These are phyloP conservation scores for Nakazawaea ernobii DNA, from an alignment of 805 yeast genomes.

Conservation along the genomic window DNA sequence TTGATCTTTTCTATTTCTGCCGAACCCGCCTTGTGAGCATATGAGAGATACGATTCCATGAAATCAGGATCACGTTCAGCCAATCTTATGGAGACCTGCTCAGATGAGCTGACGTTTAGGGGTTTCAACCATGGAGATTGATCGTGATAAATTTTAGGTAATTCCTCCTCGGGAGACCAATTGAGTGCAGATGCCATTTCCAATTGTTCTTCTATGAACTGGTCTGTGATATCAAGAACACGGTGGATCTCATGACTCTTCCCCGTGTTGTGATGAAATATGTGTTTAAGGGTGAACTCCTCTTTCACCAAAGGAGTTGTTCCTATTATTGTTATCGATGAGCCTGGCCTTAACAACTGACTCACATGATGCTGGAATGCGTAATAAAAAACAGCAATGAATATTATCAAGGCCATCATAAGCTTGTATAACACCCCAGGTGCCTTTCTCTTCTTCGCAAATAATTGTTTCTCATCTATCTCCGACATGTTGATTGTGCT, in stretches of 20 bases:
- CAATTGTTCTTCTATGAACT: slow-evolving; percentile 22
- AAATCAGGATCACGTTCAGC: slow-evolving; percentile 49
- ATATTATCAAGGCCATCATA: background rate
- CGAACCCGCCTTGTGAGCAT: slow-evolving; percentile 41
- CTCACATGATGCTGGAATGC: background rate
- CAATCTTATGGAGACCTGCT: slow-evolving; percentile 29
- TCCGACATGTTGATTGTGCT: background rate
- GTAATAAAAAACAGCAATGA: background rate
- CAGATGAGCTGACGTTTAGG: slow-evolving; percentile 14
- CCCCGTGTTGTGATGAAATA: slow-evolving; percentile 57
- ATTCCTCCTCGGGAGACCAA: background rate
- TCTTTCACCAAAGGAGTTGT: background rate
- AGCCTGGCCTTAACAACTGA: background rate
- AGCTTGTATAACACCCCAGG: background rate
- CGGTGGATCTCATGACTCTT: slow-evolving; percentile 35
- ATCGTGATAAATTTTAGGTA: background rate
- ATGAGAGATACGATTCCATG: slow-evolving; percentile 60
- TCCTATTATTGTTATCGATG: slow-evolving; percentile 6
- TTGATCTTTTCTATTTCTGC: slow-evolving; percentile 29
- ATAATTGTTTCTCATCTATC: background rate
- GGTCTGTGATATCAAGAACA: slow-evolving; percentile 44
- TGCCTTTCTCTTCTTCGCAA: background rate
- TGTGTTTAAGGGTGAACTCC: slow-evolving; percentile 41
- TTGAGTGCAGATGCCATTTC: slow-evolving; percentile 1
- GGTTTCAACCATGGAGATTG: slow-evolving; percentile 18